These are phyloP conservation scores for Talaromyces atroroseus DNA, from an alignment of 2,329 filamentous ascomycete genomes.

Conservation along the genomic window DNA sequence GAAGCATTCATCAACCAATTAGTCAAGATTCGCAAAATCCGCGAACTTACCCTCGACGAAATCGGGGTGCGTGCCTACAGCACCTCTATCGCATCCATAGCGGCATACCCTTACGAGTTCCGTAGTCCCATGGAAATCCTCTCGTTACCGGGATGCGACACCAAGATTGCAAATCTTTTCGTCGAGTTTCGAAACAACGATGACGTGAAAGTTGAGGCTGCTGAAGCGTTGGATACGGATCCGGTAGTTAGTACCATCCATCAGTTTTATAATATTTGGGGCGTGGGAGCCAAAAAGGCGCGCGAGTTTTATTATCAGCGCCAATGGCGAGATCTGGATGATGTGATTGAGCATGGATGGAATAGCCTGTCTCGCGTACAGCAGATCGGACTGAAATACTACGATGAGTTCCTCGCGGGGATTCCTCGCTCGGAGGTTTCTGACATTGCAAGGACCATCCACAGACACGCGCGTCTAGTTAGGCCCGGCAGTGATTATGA, in stretches of 20 bases:
- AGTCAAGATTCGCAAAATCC: conserved; percentile 65
- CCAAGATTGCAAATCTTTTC: conserved; percentile 72
- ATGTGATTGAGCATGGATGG: conserved; percentile 82
- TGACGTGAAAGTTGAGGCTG: conserved; percentile 58
- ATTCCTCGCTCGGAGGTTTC: conserved; percentile 72
- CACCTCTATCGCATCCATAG: conserved; percentile 73
- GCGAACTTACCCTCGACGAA: conserved; percentile 66
- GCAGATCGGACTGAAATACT: conserved; percentile 91
- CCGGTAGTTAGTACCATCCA: conserved; percentile 59
- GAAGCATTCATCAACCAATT: conserved; percentile 67
- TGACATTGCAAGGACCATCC: conserved; percentile 58
- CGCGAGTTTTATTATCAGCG: conserved; percentile 71
- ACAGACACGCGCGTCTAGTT: conserved; percentile 61
- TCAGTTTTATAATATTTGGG: conserved; percentile 81
- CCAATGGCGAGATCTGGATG: conserved; percentile 77
- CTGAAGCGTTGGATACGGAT: conserved; percentile 59
- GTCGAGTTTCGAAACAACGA: conserved; percentile 61
- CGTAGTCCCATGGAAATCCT: conserved; percentile 40
- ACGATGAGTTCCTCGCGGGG: conserved; percentile 70
- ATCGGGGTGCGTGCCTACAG: conserved; percentile 83
- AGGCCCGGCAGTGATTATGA: conserved; percentile 41
- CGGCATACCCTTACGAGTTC: conserved; percentile 67
- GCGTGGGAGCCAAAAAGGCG: conserved; percentile 78
- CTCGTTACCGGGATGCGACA: conserved; percentile 70
- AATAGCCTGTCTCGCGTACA: conserved; percentile 67